phyloP scores from a whole-genome alignment of 352 stramenopile genomes.

The Pythium plurisporium region DNA sequence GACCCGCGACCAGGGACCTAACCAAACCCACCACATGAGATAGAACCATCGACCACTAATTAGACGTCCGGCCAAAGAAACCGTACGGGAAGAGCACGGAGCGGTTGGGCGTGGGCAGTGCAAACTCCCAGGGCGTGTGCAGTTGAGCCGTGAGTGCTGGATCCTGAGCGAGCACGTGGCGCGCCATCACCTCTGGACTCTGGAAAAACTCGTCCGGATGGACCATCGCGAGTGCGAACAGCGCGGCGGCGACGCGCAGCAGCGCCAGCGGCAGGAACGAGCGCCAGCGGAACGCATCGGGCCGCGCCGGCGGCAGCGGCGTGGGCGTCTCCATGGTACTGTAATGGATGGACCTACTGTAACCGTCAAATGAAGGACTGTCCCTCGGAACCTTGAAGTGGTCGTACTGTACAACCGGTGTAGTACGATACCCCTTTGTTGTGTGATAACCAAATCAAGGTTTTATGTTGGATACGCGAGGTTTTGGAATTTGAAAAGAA shows the following conservation, averaged over 20 bases:
- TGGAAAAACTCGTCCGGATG: slow-evolving; percentile 88
- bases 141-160: slow-evolving; percentile 22
- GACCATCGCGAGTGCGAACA: slow-evolving; percentile 52
- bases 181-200: slow-evolving; percentile 80
- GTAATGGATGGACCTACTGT: too few species aligned
- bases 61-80: too few species aligned
- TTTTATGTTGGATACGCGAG: slow-evolving; percentile 4
- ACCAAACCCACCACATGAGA: background rate
- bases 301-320: background rate
- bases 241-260: slow-evolving; percentile 31
- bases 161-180: slow-evolving; percentile 28
- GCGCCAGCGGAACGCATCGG: slow-evolving; percentile 3
- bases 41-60: too few species aligned
- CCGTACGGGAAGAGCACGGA: slow-evolving; percentile 72
- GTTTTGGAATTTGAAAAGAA: slow-evolving; percentile 19
- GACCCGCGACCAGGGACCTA: slow-evolving; percentile 44
- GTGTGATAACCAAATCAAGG: background rate
- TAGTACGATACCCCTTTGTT: background rate
- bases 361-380: too few species aligned
- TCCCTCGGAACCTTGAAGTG: slow-evolving; percentile 13
- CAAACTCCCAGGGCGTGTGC: slow-evolving; percentile 75
- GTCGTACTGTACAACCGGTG: background rate
- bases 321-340: background rate
- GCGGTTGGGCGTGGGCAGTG: slow-evolving; percentile 54
- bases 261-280: slow-evolving; percentile 33